phyloP scores from a whole-genome alignment of 495 filamentous ascomycete genomes.

The Neurospora terricola region DNA sequence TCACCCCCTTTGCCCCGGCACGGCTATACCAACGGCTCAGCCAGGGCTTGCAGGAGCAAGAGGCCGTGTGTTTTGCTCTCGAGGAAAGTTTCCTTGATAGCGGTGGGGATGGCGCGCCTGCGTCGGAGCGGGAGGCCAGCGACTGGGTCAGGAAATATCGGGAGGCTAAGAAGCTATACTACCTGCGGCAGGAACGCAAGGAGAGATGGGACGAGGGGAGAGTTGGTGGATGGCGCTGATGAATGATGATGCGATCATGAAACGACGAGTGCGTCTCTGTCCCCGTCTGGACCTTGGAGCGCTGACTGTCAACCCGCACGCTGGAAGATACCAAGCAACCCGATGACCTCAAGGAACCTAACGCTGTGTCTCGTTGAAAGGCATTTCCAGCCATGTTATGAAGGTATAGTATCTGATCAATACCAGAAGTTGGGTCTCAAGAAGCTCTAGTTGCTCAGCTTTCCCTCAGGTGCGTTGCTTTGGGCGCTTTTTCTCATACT shows the following conservation, averaged over 20 bases:
- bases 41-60: constrained; percentile 71
- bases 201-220: constrained; percentile 91
- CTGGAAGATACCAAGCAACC: not conserved
- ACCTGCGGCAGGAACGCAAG: constrained; percentile 68
- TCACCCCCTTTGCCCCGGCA: constrained; percentile 76
- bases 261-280: not conserved
- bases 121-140: constrained; percentile 64
- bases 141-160: constrained; percentile 78
- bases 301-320: not conserved
- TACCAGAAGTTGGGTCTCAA: not conserved
- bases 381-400: not conserved
- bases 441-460: not conserved
- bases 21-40: constrained; percentile 69
- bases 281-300: not conserved
- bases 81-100: constrained; percentile 83
- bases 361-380: not conserved
- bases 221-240: constrained; percentile 83
- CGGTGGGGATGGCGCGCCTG: constrained; percentile 23
- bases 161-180: constrained; percentile 63
- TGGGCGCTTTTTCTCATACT: not conserved
- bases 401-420: not conserved
- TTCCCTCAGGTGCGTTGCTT: not conserved
- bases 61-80: constrained; percentile 66
- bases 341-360: not conserved
- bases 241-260: not conserved